These are phyloP conservation scores for Saccharomycopsis guyanensis DNA, from an alignment of 805 yeast genomes.

Conservation along the genomic window DNA sequence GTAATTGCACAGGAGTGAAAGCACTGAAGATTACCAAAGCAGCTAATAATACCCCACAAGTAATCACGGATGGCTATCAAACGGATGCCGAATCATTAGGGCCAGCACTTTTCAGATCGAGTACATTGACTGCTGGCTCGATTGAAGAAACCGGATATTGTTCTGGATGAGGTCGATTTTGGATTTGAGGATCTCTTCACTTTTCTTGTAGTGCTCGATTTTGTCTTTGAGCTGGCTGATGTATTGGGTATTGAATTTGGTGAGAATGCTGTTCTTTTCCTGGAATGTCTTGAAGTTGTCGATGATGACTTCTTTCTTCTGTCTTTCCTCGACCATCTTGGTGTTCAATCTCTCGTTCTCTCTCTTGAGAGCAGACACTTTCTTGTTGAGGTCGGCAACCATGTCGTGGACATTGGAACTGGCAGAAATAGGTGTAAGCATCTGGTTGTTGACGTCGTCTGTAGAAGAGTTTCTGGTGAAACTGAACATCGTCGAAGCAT, in stretches of 20 bases:
- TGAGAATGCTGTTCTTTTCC: slow-evolving; percentile 10
- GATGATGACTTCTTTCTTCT: slow-evolving; percentile 8
- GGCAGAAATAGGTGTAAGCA: background rate
- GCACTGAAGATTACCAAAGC: no score
- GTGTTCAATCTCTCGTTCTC: slow-evolving; percentile 1
- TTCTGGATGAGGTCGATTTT: slow-evolving; percentile 17
- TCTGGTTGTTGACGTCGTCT: slow-evolving; percentile 12
- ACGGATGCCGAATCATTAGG: no score
- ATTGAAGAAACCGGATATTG: slow-evolving; percentile 7
- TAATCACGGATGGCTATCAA: no score
- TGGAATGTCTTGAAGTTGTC: slow-evolving; percentile 13
- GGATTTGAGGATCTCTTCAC: slow-evolving; percentile 9
- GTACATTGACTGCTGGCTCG: no score
- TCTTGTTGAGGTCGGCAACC: slow-evolving; percentile 5
- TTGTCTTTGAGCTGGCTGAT: slow-evolving; percentile 12
- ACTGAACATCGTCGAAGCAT: slow-evolving; percentile 15
- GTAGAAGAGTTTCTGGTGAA: slow-evolving; percentile 16
- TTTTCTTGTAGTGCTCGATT: slow-evolving; percentile 12
- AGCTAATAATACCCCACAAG: no score
- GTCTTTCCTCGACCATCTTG: slow-evolving; percentile 5
- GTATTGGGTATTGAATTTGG: slow-evolving; percentile 13
- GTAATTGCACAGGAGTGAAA: no score
- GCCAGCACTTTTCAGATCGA: no score
- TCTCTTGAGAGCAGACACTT: slow-evolving; percentile 1
- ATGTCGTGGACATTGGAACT: slow-evolving; percentile 4